phyloP scores from a whole-genome alignment of 208 protist species.

The Sergeia podlipaevii region DNA sequence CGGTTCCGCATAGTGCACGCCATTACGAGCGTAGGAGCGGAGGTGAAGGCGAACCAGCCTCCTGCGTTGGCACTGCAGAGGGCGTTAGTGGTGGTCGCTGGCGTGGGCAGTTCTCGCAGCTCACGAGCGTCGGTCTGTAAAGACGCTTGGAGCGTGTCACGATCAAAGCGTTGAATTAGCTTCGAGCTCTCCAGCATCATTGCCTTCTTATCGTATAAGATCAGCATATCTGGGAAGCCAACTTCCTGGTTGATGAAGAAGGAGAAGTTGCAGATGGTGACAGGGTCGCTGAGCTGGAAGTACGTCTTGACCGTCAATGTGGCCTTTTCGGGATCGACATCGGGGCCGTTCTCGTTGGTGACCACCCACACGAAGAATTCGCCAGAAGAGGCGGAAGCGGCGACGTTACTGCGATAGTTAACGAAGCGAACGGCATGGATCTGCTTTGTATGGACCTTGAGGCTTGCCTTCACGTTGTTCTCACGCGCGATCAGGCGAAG shows the following conservation, averaged over 20 bases:
- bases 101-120: constrained; percentile 39
- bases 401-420: constrained; percentile 88
- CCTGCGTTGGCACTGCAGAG: constrained; percentile 59
- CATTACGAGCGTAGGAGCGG: constrained; percentile 49
- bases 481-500: constrained; percentile 64
- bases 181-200: constrained; percentile 71
- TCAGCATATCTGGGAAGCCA: constrained; percentile 57
- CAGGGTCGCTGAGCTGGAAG: constrained; percentile 68
- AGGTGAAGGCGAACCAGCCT: constrained; percentile 87
- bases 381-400: constrained; percentile 45
- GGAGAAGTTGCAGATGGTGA: constrained; percentile 59
- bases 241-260: constrained; percentile 82
- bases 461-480: constrained; percentile 49
- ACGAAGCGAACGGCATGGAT: constrained; percentile 76
- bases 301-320: constrained; percentile 64
- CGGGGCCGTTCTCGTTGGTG: constrained; percentile 26
- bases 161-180: constrained; percentile 54
- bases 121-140: constrained; percentile 43
- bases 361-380: constrained; percentile 86
- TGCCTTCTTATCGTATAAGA: constrained; percentile 70
- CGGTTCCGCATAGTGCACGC: constrained; percentile 82
- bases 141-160: constrained; percentile 39
- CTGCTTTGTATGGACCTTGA: constrained; percentile 44
- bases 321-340: constrained; percentile 2
- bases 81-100: constrained; percentile 21